Conservation (phyloP, 768 basidiomycete species). For the Auriculariales sp. region DNA sequence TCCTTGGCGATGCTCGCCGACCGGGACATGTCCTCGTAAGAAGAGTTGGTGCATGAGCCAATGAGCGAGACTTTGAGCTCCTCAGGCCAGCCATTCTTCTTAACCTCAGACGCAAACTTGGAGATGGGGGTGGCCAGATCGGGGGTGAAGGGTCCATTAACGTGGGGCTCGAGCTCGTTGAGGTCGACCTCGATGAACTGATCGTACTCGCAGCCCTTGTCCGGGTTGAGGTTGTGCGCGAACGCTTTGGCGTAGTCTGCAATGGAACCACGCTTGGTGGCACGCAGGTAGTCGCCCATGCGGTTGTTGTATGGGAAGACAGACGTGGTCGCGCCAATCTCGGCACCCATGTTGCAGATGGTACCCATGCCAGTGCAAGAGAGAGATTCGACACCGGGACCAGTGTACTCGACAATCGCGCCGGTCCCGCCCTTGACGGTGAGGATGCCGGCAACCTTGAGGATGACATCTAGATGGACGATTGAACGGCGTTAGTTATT, state of each 20-base stretch:
- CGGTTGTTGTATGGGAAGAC: slow-evolving; percentile 97
- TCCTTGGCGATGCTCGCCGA: slow-evolving; percentile 88
- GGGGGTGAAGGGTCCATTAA: slow-evolving; percentile 99
- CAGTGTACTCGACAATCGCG: slow-evolving; percentile 95
- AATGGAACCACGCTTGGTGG: slow-evolving; percentile 76
- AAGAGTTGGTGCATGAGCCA: slow-evolving; percentile 99
- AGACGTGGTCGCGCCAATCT: slow-evolving; percentile 97
- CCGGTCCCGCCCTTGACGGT: slow-evolving; percentile 99
- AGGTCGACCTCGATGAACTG: slow-evolving; percentile 90
- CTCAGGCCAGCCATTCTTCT: slow-evolving; percentile 92
- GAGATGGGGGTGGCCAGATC: slow-evolving; percentile 98
- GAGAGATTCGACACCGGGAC: slow-evolving; percentile 87
- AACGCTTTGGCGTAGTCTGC: slow-evolving; percentile 82
- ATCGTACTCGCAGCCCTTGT: slow-evolving; percentile 85
- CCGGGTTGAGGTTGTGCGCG: slow-evolving; percentile 79
- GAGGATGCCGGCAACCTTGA: slow-evolving; percentile 96
- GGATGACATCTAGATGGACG: slow-evolving; percentile 65
- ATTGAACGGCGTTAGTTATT: slow-evolving; percentile 7
- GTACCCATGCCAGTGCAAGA: slow-evolving; percentile 99
- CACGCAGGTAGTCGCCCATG: slow-evolving; percentile 86
- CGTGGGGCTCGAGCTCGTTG: slow-evolving; percentile 93
- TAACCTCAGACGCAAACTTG: slow-evolving; percentile 81
- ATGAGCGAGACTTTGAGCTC: slow-evolving; percentile 97
- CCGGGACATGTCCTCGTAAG: slow-evolving; percentile 99
- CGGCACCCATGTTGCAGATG: slow-evolving; percentile 99